Evolutionary conservation across 805 yeast genomes (phyloP), one percentile per base, ranked within the genome.

Genomic region (Sporopachydermia lactativora): DNA sequence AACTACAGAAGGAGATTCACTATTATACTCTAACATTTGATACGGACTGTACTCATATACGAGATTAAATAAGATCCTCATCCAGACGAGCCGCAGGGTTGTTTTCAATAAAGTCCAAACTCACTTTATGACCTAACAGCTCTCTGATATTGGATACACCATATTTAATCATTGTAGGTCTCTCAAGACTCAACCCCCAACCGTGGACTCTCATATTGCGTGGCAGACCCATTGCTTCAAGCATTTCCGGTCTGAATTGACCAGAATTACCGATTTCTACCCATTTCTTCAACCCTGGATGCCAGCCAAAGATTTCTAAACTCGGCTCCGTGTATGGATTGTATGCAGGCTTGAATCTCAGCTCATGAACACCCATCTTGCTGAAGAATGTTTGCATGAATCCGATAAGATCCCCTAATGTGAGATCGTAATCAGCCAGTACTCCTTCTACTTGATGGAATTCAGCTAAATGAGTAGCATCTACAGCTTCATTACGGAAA

Each of bases 381-480:
- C 77, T 75, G 65, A 92, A 92, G 74, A 92, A 92, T 57, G 81
- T 84, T 63, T 92, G 89, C 98, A 92, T 88, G 75, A 92, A 92
- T 28, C 96, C 95, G 60, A 92, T 92, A 63, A 92, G 71, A 58
- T 89, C 96, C 47, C 98, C 98, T 52, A 92, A 68, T 4, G 98
- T 88, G 52, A 92, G 68, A 60, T 86, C 80, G 64, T 85, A 89
- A 59, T 94, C 98, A 19, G 97, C 98, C 56, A 92, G 71, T 41
- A 92, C 98, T 68, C 99, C 99, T 67, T 92, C 99, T 47, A 92
- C 94, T 68, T 92, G 99, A 65, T 92, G 97, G 72, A 92, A 92
- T 67, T 92, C 99, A 34, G 98, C 98, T 64, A 92, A 75, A 62
- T 92, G 99, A 14, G 99, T 92, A 41, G 97, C 97, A 60, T 92